phyloP scores from a whole-genome alignment of 768 basidiomycete genomes.

The Pleurotus tuoliensis region DNA sequence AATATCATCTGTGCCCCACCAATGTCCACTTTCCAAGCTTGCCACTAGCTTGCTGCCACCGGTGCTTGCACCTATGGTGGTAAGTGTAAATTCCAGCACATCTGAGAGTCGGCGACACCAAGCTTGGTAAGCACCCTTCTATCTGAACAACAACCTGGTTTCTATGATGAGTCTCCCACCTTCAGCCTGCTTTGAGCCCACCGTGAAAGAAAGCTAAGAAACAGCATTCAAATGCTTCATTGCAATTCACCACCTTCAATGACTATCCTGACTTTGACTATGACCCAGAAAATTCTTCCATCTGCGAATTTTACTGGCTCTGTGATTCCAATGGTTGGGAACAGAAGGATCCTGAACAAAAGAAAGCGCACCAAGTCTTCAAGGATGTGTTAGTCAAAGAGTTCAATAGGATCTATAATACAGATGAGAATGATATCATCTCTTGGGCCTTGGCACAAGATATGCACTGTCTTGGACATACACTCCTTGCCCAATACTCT shows the following conservation, averaged over 20 bases:
- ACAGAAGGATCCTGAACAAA: conserved; percentile 4
- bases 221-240: neutral
- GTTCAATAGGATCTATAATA: conserved; percentile 32
- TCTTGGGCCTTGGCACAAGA: conserved; percentile 19
- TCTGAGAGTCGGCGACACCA: neutral
- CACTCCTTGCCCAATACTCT: conserved; percentile 23
- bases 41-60: neutral
- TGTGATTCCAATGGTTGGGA: conserved; percentile 13
- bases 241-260: too few relatives aligned
- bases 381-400: conserved; percentile 25
- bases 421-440: conserved; percentile 21
- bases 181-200: too few relatives aligned
- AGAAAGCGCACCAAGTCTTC: conserved; percentile 17
- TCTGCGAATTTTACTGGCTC: conserved; percentile 14
- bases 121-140: neutral
- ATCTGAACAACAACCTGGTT: neutral
- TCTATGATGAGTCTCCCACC: neutral
- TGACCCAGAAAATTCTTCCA: too few relatives aligned
- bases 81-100: neutral
- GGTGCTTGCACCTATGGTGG: neutral
- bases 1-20: too few relatives aligned
- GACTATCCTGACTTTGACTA: too few relatives aligned
- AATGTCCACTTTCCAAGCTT: neutral
- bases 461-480: conserved; percentile 24
- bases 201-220: neutral